Conservation (phyloP, 345 rosid species). For the Xanthoceras sorbifolium region DNA sequence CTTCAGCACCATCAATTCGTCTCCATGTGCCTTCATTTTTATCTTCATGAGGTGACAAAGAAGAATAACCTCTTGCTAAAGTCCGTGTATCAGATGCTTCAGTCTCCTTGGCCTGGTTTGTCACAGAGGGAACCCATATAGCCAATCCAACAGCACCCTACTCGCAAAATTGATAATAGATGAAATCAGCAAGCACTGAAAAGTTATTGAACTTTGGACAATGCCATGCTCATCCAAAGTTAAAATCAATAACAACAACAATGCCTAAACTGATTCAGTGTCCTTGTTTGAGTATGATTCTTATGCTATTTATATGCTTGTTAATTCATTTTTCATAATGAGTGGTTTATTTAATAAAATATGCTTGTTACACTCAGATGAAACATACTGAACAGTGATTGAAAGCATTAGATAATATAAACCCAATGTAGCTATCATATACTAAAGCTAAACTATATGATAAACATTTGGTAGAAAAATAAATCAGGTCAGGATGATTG, state of each 20-base stretch:
- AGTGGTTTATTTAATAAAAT: too few relatives aligned
- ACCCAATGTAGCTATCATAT: not conserved
- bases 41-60: constrained; percentile 56
- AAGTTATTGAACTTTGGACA: not conserved
- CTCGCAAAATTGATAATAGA: constrained; percentile 22
- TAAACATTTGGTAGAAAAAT: not conserved
- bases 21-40: constrained; percentile 47
- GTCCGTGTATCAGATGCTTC: constrained; percentile 59
- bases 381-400: not conserved
- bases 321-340: too few relatives aligned
- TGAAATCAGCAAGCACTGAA: not conserved
- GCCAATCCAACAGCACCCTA: constrained; percentile 99
- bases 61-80: constrained; percentile 70
- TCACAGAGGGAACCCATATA: constrained; percentile 98
- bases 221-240: not conserved
- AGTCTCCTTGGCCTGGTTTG: constrained; percentile 78
- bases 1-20: constrained; percentile 43
- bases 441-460: constrained; percentile 2
- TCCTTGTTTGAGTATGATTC: not conserved
- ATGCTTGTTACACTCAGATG: not conserved
- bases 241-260: constrained; percentile 13
- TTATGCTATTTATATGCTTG: not conserved
- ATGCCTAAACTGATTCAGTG: not conserved
- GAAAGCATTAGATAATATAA: not conserved
- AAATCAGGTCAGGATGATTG: not conserved